Percentiles rank a stretch among this genome's conserved stretches.
Evolutionary conservation across 371 early-diverging fungal species (phyloP).

Genomic region (Circinella umbellata): DNA sequence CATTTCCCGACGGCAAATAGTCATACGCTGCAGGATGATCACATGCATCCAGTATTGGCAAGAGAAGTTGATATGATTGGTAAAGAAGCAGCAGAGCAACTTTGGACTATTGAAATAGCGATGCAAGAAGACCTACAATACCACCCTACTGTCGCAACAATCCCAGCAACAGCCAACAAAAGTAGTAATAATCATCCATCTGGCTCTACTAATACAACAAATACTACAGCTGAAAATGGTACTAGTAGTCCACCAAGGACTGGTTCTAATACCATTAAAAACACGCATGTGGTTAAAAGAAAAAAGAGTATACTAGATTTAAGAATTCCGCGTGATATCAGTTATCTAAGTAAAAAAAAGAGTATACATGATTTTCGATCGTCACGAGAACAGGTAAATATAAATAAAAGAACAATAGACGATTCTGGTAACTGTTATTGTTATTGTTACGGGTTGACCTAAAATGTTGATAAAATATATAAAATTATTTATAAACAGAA

Average conservation of each 20-base stretch:
- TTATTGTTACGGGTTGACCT: not conserved
- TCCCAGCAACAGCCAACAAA: not conserved
- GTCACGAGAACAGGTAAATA: conserved; percentile 8
- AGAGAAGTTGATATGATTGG: conserved; percentile 26
- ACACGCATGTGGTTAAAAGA: not conserved
- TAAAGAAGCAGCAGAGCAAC: conserved; percentile 17
- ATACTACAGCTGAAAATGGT: no score
- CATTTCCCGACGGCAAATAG: not conserved
- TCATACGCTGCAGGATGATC: not conserved
- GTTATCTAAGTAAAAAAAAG: conserved; percentile 1
- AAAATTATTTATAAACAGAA: not conserved
- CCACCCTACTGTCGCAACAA: conserved; percentile 5
- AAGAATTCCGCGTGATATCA: not conserved
- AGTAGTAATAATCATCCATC: not conserved
- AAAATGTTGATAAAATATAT: not conserved
- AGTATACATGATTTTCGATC: not conserved
- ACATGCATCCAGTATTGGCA: conserved; percentile 19
- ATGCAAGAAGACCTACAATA: conserved; percentile 14
- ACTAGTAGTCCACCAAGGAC: no score
- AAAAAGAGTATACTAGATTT: not conserved
- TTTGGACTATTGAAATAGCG: conserved; percentile 29
- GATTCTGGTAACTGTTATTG: not conserved
- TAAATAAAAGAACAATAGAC: not conserved
- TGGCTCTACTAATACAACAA: no score
- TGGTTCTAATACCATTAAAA: not conserved